These are phyloP conservation scores for Monilinia polystroma DNA, from an alignment of 2,329 filamentous ascomycete genomes.

Conservation along the genomic window DNA sequence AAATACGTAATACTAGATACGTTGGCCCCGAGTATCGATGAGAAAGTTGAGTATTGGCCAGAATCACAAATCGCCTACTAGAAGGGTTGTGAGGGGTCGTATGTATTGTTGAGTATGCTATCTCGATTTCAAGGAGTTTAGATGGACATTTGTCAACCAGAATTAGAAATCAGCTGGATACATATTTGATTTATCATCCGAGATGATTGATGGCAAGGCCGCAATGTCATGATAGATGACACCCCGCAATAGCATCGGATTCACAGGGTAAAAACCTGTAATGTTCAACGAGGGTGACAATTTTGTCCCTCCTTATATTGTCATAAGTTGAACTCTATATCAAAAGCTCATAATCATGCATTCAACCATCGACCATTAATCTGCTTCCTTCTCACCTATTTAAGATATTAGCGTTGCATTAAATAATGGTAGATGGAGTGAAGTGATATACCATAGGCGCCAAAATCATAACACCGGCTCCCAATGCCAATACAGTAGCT, in stretches of 20 bases:
- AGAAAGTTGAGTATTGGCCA: not conserved
- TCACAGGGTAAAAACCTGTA: not conserved
- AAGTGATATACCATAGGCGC: conserved; percentile 74
- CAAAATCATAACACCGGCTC: conserved; percentile 72
- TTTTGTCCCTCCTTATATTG: conserved; percentile 1
- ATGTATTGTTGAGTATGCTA: not conserved
- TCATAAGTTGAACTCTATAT: conserved; percentile 25
- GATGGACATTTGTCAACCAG: not conserved
- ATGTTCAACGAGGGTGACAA: not conserved
- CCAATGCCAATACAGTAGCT: conserved; percentile 77
- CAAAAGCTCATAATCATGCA: conserved; percentile 29
- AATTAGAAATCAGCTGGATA: not conserved
- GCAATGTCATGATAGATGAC: not conserved
- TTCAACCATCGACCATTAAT: conserved; percentile 62
- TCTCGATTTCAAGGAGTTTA: not conserved
- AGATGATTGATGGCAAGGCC: not conserved
- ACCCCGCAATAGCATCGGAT: not conserved
- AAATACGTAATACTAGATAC: not conserved
- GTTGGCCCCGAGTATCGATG: not conserved
- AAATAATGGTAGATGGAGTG: not conserved
- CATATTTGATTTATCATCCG: not conserved
- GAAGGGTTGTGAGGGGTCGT: too few relatives aligned
- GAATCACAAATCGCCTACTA: not conserved
- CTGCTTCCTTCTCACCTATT: conserved; percentile 61
- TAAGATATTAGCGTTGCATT: conserved; percentile 40